A percentile compares a stretch with the other conserved stretches of the same genome.
phyloP scores from a whole-genome alignment of 176 grass and related monocot genomes.

The Avena eriantha region DNA sequence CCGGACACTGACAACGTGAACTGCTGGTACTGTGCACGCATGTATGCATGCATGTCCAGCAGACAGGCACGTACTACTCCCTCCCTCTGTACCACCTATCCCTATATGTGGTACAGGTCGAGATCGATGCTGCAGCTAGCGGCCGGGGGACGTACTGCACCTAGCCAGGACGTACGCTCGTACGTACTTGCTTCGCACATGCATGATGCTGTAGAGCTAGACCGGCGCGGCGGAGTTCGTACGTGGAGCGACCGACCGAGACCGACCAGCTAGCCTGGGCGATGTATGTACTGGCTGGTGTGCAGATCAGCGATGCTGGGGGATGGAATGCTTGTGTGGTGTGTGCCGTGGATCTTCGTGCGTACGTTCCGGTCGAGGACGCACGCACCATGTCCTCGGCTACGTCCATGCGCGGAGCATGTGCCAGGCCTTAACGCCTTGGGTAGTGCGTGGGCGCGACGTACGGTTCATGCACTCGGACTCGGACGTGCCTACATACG shows the following conservation, averaged over 20 bases:
- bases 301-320: background rate
- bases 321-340: background rate
- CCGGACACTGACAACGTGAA: background rate
- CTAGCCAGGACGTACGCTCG: background rate
- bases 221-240: too few relatives aligned
- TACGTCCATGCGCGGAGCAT: background rate
- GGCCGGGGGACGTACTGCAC: background rate
- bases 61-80: background rate
- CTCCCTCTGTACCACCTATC: background rate
- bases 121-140: background rate
- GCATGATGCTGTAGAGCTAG: background rate
- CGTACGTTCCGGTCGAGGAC: background rate
- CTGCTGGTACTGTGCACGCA: background rate
- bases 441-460: background rate
- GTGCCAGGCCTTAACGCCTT: conserved; percentile 5
- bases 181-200: background rate
- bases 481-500: background rate
- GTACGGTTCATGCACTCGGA: background rate
- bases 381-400: background rate
- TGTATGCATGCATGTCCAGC: background rate
- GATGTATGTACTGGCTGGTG: too few relatives aligned
- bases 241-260: too few relatives aligned
- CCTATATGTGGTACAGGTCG: background rate
- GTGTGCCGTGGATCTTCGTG: background rate
- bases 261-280: too few relatives aligned